A percentile compares a stretch with the other conserved stretches of the same genome.
Evolutionary conservation across 495 filamentous ascomycete genomes (phyloP).

Genomic region (Penicillium pulvis): DNA sequence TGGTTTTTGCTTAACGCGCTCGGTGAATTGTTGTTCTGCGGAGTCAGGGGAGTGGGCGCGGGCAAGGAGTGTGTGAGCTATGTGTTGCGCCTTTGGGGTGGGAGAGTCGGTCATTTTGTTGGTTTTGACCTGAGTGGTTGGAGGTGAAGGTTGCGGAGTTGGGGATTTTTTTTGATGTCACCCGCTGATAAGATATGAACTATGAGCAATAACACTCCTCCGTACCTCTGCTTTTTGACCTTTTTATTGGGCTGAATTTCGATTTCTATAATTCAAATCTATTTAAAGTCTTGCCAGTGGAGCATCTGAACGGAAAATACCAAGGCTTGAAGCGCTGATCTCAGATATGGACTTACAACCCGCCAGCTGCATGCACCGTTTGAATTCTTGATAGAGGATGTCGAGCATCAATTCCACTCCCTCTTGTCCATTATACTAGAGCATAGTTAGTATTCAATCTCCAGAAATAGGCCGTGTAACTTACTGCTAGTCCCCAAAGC

Average conservation of each 20-base stretch:
- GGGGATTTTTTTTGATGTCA: slow-evolving; percentile 31
- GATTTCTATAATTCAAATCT: background rate
- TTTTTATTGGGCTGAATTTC: background rate
- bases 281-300: slow-evolving; percentile 41
- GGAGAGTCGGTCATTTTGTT: slow-evolving; percentile 33
- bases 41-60: slow-evolving; percentile 73
- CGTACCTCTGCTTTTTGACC: background rate
- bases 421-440: slow-evolving; percentile 40
- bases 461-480: background rate
- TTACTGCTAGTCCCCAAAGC: slow-evolving; percentile 48
- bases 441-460: background rate
- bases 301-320: slow-evolving; percentile 40
- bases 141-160: slow-evolving; percentile 14
- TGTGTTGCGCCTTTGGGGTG: slow-evolving; percentile 38
- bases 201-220: background rate
- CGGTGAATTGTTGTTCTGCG: slow-evolving; percentile 69
- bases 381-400: slow-evolving; percentile 52
- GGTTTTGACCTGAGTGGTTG: slow-evolving; percentile 1
- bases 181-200: slow-evolving; percentile 25
- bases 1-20: slow-evolving; percentile 80
- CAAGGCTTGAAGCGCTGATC: slow-evolving; percentile 42
- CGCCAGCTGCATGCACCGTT: slow-evolving; percentile 53
- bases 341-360: slow-evolving; percentile 51
- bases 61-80: slow-evolving; percentile 67
- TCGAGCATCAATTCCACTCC: slow-evolving; percentile 44